Evolutionary conservation across 176 grass and related monocot species (phyloP), one percentile per base, ranked within the genome.

Genomic region (Hyparrhenia diplandra): DNA sequence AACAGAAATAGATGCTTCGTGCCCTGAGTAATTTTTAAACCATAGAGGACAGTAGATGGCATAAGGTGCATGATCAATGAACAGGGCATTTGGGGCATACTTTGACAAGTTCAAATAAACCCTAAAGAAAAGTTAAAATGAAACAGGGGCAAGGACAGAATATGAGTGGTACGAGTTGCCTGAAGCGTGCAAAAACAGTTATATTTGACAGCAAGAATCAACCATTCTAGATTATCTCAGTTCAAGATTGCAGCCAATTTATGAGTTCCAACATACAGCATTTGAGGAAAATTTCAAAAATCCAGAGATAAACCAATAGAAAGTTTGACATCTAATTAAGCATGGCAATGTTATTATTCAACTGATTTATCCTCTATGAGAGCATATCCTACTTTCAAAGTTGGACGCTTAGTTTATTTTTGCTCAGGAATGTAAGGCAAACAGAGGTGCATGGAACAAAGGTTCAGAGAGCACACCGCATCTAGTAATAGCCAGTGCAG

Each of bases 11-110:
- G 86, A 41, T 67, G 88, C 88, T 74, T 98, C 82, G 24, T 75
- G 67, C 69, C 95, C 95, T 98, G 83, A n/a, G 30, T 14, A 81
- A 55, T 83, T 87, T n/a, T 55, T 10, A 85, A 64, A 70, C 66
- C 29, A 78, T 47, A 75, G 59, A 46, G 52, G 10, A 78, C 52
- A 80, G 71, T 25, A 79, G 64, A 45, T 21, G 81, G 27, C 5
- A 45, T 60, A 87, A 73, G 45, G 32, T 77, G 45, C 31, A 27
- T 41, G 36, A 76, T 77, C 21, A 74, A 17, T 23, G 51, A 58
- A 75, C 17, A 52, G 14, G 43, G 27, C 14, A 41, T 41, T 41
- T 41, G 21, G 35, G 41, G 35, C 11, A 41, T 41, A 13, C 10
- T 20, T 40, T 13, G 6, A 29, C 23, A 71, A 29, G 24, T 46